Evolutionary conservation across 495 filamentous ascomycete genomes (phyloP), one percentile per base, ranked within the genome.

Genomic region (Podospora australis): DNA sequence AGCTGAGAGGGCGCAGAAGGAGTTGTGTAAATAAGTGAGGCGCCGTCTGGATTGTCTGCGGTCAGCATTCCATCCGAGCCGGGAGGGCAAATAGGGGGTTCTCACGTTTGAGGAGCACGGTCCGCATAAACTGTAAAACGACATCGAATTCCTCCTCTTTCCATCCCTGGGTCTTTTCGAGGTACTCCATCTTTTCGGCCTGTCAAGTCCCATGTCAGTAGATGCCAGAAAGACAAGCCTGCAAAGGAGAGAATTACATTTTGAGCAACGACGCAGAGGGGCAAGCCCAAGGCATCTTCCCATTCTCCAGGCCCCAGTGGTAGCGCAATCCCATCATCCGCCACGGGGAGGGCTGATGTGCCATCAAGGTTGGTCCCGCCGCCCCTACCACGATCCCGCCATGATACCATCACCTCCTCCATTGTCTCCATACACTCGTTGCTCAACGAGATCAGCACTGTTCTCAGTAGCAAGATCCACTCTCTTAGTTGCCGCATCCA

Each of bases 71-170:
- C 16, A 23, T 6, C 4, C 3, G 6, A 4, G 57, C 66, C 50
- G 67, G 59, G 10, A 5, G 14, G 39, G 6, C n/a, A 43, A 24
- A 23, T 40, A 42, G 24, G 32, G 32, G 32, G 4, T 16, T 4
- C 82, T 56, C 76, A 91, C 88, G 90, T 66, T 88, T 87, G 44
- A 96, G 67, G 14, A 96, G 71, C 26, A 95, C 79, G 0, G 90
- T 95, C 42, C 90, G 77, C 64, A 96, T 62, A 61, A 88, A 90
- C 59, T 96, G 90, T 23, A 94, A 73, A 29, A 96, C 82, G 51
- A 88, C 87, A 58, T 96, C 90, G 54, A 96, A 96, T 46, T 92
- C 83, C 56, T 92, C 87, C 68, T 96, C 90, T 57, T 87, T 88
- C 90, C 90, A 96, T 8, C 84, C 78, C 29, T 90, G 83, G 17